phyloP scores from a whole-genome alignment of 2,329 filamentous ascomycete genomes.

The Aspergillus ustus region DNA sequence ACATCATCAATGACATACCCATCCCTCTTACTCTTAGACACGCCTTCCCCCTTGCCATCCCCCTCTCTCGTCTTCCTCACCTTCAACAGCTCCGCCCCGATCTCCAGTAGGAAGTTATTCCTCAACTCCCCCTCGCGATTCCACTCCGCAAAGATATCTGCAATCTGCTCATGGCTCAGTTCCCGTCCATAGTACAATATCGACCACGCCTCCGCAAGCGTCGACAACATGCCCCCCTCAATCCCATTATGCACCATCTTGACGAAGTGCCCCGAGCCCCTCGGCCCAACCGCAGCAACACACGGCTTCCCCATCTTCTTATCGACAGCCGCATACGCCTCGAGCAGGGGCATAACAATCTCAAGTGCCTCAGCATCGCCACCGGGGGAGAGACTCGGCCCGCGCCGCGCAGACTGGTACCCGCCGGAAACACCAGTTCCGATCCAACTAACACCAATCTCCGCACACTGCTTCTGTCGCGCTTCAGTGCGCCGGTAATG shows the following conservation, averaged over 20 bases:
- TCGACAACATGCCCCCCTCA: constrained; percentile 71
- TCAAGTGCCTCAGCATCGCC: constrained; percentile 63
- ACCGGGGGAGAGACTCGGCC: constrained; percentile 70
- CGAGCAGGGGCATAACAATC: constrained; percentile 64
- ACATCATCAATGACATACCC: constrained; percentile 64
- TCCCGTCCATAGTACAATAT: constrained; percentile 64
- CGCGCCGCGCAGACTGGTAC: constrained; percentile 68
- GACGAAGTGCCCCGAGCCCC: constrained; percentile 71
- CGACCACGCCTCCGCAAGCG: constrained; percentile 67
- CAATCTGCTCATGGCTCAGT: constrained; percentile 65
- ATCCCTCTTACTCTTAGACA: constrained; percentile 34
- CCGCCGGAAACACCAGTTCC: constrained; percentile 72
- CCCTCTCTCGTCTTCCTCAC: constrained; percentile 51
- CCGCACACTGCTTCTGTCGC: constrained; percentile 61
- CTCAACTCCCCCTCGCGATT: constrained; percentile 62
- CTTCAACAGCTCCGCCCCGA: constrained; percentile 65
- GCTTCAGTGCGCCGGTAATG: constrained; percentile 68
- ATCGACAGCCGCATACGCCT: constrained; percentile 67
- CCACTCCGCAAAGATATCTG: constrained; percentile 64
- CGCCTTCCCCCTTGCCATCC: constrained; percentile 38
- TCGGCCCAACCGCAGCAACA: constrained; percentile 63
- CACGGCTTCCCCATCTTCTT: constrained; percentile 61
- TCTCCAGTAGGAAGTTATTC: constrained; percentile 66
- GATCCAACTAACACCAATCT: constrained; percentile 66
- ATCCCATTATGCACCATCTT: constrained; percentile 80